Evolutionary conservation across 148 eudicot genomes (phyloP).

Genomic region (Vaccinium corymbosum): DNA sequence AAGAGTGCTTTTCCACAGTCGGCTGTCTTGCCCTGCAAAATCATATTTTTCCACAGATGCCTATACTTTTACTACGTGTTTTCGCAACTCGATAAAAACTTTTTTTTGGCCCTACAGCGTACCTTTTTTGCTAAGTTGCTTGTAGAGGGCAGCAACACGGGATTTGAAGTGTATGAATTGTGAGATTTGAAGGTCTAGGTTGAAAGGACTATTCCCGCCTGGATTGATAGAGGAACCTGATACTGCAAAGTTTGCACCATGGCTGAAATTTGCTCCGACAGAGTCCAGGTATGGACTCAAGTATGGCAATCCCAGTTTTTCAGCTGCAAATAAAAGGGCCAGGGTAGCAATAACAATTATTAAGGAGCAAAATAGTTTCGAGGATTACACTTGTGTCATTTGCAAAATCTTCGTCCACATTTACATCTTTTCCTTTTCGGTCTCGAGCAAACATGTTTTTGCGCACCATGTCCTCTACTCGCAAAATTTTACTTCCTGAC

Average conservation of each 20-base stretch:
- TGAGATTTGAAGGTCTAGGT: constrained; percentile 20
- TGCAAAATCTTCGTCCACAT: too few relatives aligned
- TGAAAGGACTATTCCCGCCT: constrained; percentile 16
- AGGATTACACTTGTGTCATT: too few relatives aligned
- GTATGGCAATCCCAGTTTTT: constrained; percentile 18
- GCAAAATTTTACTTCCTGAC: background rate
- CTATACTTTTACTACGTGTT: background rate
- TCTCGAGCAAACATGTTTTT: too few relatives aligned
- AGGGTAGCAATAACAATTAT: too few relatives aligned
- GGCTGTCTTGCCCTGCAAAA: background rate
- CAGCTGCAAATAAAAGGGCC: constrained; percentile 8
- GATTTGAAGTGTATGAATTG: constrained; percentile 25
- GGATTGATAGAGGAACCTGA: constrained; percentile 23
- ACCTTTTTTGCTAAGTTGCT: constrained; percentile 13
- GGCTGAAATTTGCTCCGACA: constrained; percentile 25
- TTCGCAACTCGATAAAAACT: background rate
- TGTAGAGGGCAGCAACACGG: constrained; percentile 14
- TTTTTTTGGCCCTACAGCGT: background rate
- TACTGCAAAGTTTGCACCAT: constrained; percentile 31
- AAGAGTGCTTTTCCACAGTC: background rate
- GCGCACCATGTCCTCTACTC: too few relatives aligned
- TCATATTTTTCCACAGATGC: background rate
- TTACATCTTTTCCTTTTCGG: too few relatives aligned
- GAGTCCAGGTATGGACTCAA: constrained; percentile 16
- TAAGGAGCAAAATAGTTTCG: too few relatives aligned